These are phyloP conservation scores for Priceomyces carsonii DNA, from an alignment of 805 yeast genomes.

Conservation along the genomic window DNA sequence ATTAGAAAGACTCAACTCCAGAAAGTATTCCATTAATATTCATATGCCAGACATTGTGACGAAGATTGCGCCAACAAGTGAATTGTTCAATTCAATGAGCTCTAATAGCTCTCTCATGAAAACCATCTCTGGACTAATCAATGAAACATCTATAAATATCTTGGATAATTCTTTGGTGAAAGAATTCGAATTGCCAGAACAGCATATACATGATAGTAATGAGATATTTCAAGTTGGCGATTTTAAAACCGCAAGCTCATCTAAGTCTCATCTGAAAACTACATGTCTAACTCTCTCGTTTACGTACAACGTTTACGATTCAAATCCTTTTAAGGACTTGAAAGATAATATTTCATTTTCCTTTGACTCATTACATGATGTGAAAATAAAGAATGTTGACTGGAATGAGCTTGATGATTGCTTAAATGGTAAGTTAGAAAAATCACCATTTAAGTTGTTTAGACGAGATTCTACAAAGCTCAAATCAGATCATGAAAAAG, in stretches of 20 bases:
- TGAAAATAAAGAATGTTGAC: slow-evolving; percentile 22
- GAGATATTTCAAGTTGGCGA: slow-evolving; percentile 17
- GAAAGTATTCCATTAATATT: slow-evolving; percentile 35
- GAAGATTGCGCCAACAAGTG: slow-evolving; percentile 29
- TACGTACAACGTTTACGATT: slow-evolving; percentile 32
- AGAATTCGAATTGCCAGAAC: slow-evolving; percentile 17
- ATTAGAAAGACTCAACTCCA: slow-evolving; percentile 32
- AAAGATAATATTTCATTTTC: slow-evolving; percentile 23
- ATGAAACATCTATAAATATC: slow-evolving; percentile 11
- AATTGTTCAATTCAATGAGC: slow-evolving; percentile 14
- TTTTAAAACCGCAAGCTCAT: slow-evolving; percentile 3
- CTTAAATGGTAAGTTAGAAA: slow-evolving; percentile 24
- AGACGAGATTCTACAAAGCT: slow-evolving; percentile 1
- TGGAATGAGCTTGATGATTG: slow-evolving; percentile 25
- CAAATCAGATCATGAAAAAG: slow-evolving; percentile 2
- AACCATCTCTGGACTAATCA: slow-evolving; percentile 10
- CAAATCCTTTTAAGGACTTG: slow-evolving; percentile 29
- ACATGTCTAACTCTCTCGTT: slow-evolving; percentile 40
- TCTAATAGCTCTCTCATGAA: slow-evolving; percentile 10
- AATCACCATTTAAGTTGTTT: slow-evolving; percentile 23
- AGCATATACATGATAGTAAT: slow-evolving; percentile 13
- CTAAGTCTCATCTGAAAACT: neutral
- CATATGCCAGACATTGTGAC: slow-evolving; percentile 46
- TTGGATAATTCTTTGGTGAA: slow-evolving; percentile 16
- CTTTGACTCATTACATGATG: slow-evolving; percentile 26